Conservation (phyloP, 2,329 filamentous ascomycete genomes). For the Amauroascus niger region DNA sequence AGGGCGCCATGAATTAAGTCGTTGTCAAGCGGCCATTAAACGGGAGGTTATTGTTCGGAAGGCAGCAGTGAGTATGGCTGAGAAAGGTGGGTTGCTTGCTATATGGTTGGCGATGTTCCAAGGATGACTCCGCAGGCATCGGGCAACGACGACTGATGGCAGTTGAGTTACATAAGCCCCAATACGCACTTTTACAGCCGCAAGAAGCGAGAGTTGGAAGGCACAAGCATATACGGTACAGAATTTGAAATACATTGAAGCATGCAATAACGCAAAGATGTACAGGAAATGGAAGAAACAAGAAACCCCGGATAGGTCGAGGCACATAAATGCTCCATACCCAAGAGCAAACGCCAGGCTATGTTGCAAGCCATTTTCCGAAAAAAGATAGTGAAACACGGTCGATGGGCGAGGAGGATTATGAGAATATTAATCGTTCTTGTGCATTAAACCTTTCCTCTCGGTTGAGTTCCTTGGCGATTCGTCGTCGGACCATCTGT, state of each 20-base stretch:
- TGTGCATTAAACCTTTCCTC: slow-evolving; percentile 43
- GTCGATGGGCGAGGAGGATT: neutral
- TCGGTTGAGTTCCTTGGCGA: slow-evolving; percentile 42
- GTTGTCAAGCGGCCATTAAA: neutral
- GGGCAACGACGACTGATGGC: neutral
- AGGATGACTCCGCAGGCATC: too few relatives aligned
- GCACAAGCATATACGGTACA: neutral
- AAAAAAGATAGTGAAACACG: neutral
- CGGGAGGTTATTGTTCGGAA: too few relatives aligned
- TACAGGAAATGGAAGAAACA: neutral
- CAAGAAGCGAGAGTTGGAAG: too few relatives aligned
- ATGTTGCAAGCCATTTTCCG: neutral
- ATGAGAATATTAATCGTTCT: slow-evolving; percentile 22
- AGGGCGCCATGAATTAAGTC: neutral
- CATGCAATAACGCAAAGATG: neutral
- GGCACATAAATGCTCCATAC: neutral
- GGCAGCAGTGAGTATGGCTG: neutral
- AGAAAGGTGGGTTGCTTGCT: too few relatives aligned
- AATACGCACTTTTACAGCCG: too few relatives aligned
- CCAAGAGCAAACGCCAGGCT: slow-evolving; percentile 8
- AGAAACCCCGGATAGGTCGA: neutral
- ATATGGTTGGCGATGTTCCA: too few relatives aligned
- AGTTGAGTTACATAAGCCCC: neutral
- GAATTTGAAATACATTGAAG: neutral
- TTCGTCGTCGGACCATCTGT: slow-evolving; percentile 70